Evolutionary conservation across 1,284 basidiomycete genomes (phyloP).

Genomic region (Cutaneotrichosporon arboriforme): DNA sequence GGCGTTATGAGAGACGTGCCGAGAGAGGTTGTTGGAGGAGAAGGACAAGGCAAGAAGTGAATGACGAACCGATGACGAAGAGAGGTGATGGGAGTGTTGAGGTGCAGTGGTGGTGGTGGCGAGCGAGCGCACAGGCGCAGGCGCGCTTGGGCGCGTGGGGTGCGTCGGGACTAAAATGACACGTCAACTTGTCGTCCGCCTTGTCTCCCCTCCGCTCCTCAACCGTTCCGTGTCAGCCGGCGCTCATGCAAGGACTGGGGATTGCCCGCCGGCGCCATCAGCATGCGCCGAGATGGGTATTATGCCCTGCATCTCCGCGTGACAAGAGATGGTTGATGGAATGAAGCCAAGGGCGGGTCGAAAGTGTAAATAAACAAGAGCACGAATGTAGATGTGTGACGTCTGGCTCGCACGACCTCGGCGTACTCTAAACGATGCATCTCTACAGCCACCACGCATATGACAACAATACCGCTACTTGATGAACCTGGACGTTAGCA

Average conservation of each 20-base stretch:
- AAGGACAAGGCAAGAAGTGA: not conserved
- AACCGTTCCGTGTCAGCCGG: too few relatives aligned
- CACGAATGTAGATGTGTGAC: too few relatives aligned
- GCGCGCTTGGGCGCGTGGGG: not conserved
- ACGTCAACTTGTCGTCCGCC: not conserved
- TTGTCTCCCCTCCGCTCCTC: too few relatives aligned
- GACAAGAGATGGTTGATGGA: too few relatives aligned
- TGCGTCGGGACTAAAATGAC: not conserved
- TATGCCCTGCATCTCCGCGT: too few relatives aligned
- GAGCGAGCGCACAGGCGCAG: not conserved
- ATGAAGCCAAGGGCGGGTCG: not conserved
- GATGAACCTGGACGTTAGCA: constrained; percentile 12
- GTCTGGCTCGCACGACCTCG: too few relatives aligned
- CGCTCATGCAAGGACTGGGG: too few relatives aligned
- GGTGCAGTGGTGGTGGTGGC: not conserved
- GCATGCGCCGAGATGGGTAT: too few relatives aligned
- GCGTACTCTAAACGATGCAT: too few relatives aligned
- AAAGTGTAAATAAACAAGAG: too few relatives aligned
- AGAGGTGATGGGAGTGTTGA: not conserved
- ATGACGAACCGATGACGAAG: not conserved
- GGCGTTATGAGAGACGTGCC: not conserved
- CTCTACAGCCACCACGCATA: not conserved
- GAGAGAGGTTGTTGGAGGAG: not conserved
- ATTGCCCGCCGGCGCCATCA: too few relatives aligned
- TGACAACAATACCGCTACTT: constrained; percentile 5